These are phyloP conservation scores for Boletellus sp. DNA, from an alignment of 768 basidiomycete species.

Conservation along the genomic window DNA sequence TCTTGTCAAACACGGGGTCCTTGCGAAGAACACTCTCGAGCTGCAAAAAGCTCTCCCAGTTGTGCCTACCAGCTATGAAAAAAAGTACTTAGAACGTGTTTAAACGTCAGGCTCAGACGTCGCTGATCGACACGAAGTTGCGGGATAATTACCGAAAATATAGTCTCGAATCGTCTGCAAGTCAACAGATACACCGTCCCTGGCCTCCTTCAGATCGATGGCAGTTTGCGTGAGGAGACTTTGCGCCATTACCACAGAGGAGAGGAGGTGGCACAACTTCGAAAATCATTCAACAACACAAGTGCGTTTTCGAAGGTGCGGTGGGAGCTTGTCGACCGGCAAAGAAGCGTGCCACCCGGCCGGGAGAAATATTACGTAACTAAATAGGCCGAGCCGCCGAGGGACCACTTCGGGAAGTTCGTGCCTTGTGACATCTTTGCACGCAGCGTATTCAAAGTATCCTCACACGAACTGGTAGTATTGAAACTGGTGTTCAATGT, in stretches of 20 bases:
- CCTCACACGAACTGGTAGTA: too few relatives aligned
- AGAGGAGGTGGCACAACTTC: neutral
- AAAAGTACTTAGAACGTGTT: too few relatives aligned
- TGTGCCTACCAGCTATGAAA: slow-evolving; percentile 45
- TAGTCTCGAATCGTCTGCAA: slow-evolving; percentile 43
- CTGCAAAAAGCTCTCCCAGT: slow-evolving; percentile 47
- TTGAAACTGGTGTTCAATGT: too few relatives aligned
- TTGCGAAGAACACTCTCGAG: slow-evolving; percentile 45
- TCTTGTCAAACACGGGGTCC: slow-evolving; percentile 61
- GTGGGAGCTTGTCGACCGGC: neutral
- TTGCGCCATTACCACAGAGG: neutral
- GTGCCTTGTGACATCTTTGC: too few relatives aligned
- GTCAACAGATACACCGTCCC: slow-evolving; percentile 41
- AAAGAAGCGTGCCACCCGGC: too few relatives aligned
- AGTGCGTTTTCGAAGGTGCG: too few relatives aligned
- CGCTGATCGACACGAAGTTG: too few relatives aligned
- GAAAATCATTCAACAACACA: too few relatives aligned
- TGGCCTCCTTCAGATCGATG: slow-evolving; percentile 50
- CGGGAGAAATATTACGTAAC: too few relatives aligned
- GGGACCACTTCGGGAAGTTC: too few relatives aligned
- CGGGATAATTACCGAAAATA: slow-evolving; percentile 47
- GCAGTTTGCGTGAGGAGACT: slow-evolving; percentile 45
- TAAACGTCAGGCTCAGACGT: neutral
- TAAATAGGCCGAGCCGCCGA: too few relatives aligned
- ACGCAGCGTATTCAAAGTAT: too few relatives aligned